Conservation (phyloP, 768 basidiomycete species). For the Rhodotorula graminis region DNA sequence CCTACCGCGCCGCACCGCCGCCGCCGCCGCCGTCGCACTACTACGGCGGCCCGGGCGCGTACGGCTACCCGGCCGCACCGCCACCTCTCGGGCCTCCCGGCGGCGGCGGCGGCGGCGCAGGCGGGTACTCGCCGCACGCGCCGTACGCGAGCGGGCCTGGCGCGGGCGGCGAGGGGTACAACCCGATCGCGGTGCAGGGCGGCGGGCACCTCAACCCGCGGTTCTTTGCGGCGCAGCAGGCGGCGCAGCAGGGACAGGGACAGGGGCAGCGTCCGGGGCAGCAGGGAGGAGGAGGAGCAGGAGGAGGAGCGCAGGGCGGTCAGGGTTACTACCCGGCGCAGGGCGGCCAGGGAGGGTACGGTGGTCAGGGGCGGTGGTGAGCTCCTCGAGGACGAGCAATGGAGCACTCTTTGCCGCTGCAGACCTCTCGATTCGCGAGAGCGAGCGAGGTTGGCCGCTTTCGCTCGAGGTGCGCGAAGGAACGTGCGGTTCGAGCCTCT, state of each 20-base stretch:
- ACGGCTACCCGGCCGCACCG: not conserved
- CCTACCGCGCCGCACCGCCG: not conserved
- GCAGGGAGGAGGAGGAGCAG: not conserved
- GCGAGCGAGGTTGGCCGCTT: too few species aligned
- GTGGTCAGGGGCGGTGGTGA: slow-evolving; percentile 7
- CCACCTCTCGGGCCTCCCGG: too few species aligned
- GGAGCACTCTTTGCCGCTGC: too few species aligned
- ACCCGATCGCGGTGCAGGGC: slow-evolving; percentile 6
- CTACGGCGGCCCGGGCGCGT: not conserved
- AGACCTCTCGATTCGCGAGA: too few species aligned
- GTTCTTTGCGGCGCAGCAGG: slow-evolving; percentile 29
- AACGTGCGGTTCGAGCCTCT: too few species aligned
- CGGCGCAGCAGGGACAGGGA: not conserved
- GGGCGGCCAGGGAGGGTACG: not conserved
- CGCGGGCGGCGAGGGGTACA: not conserved
- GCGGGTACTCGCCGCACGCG: slow-evolving; percentile 11
- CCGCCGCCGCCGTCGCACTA: not conserved
- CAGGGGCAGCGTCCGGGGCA: not conserved
- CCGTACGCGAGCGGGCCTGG: not conserved
- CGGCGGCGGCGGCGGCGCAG: not conserved
- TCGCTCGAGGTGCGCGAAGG: too few species aligned
- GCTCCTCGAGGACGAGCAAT: not conserved
- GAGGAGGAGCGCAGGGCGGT: not conserved
- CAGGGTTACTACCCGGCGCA: not conserved
- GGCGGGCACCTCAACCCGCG: slow-evolving; percentile 34